phyloP scores from a whole-genome alignment of 495 filamentous ascomycete genomes.

The Aspergillus indologenus region DNA sequence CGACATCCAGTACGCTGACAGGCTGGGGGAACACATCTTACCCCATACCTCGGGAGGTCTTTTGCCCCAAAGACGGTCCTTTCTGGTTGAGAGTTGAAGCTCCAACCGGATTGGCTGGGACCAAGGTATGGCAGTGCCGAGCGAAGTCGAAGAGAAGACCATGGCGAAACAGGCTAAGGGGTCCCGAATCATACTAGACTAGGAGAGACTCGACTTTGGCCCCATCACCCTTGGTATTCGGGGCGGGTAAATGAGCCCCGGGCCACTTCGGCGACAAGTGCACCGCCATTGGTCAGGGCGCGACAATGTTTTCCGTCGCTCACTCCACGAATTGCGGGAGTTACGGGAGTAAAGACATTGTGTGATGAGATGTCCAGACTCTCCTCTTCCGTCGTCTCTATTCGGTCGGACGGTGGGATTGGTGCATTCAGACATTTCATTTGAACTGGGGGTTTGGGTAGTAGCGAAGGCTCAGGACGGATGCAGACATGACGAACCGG shows the following conservation, averaged over 20 bases:
- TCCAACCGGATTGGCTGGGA: neutral
- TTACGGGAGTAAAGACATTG: no score
- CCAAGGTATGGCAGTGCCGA: neutral
- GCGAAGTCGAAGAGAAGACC: neutral
- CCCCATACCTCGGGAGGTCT: neutral
- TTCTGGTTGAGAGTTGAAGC: neutral
- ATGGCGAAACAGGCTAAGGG: neutral
- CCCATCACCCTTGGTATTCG: neutral
- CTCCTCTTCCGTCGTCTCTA: neutral
- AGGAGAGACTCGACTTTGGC: neutral
- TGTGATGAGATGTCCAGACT: no score
- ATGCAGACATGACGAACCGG: neutral
- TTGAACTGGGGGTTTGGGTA: neutral
- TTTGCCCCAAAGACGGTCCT: neutral
- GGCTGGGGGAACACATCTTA: neutral
- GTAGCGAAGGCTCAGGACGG: neutral
- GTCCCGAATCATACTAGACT: neutral
- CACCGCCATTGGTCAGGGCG: neutral
- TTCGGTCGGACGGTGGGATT: neutral
- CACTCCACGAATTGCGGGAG: neutral
- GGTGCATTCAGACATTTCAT: neutral
- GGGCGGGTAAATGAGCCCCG: neutral
- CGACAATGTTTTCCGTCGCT: no score
- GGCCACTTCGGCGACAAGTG: neutral
- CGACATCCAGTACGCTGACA: neutral